phyloP scores from a whole-genome alignment of 1,284 basidiomycete species.

The Leccinum fuscescens region DNA sequence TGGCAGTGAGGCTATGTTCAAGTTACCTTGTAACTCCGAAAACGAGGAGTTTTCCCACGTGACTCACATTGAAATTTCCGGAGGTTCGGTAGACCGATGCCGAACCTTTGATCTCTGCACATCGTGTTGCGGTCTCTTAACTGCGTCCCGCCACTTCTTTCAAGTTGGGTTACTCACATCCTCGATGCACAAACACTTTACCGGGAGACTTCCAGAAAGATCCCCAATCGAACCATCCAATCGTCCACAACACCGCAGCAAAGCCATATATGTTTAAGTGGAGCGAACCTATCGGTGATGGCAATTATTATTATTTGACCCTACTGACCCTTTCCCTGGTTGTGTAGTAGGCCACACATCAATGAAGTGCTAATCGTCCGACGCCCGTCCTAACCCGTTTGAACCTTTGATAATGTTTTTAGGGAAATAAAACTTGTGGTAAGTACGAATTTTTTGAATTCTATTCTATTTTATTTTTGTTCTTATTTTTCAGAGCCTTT shows the following conservation, averaged over 20 bases:
- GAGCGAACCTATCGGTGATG: neutral
- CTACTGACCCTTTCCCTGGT: neutral
- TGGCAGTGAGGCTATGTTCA: constrained; percentile 14
- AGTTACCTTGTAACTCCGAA: neutral
- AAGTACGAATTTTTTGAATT: neutral
- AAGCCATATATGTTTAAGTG: neutral
- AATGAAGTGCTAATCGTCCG: neutral
- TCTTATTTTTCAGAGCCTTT: neutral
- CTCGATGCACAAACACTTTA: neutral
- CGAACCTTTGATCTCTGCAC: neutral
- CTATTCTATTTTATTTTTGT: neutral
- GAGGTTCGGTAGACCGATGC: neutral
- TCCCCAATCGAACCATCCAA: neutral
- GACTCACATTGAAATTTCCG: neutral
- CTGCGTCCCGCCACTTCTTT: neutral
- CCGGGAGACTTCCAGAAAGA: neutral
- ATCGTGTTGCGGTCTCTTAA: neutral
- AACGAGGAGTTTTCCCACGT: neutral
- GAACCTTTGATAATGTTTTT: neutral
- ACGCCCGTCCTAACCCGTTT: neutral
- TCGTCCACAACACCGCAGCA: neutral
- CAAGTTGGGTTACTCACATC: neutral
- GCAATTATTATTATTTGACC: neutral
- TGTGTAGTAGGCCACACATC: neutral
- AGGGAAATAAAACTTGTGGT: neutral